Evolutionary conservation across 768 basidiomycete genomes (phyloP).

Genomic region (Rhodotorula diobovata): DNA sequence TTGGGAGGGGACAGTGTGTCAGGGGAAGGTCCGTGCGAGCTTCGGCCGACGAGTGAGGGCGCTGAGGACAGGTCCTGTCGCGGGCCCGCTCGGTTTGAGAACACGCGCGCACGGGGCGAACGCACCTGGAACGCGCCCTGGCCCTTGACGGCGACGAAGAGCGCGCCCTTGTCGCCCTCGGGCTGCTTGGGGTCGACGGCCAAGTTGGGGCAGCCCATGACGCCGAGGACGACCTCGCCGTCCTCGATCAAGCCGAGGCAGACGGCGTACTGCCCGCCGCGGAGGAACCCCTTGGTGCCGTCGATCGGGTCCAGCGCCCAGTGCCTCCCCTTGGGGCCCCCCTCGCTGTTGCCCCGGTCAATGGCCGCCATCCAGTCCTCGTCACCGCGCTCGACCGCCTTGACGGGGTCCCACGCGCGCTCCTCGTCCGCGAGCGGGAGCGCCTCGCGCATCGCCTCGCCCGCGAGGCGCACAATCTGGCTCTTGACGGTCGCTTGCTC

Average conservation of each 20-base stretch:
- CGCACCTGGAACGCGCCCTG: slow-evolving; percentile 72
- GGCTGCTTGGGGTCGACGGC: slow-evolving; percentile 57
- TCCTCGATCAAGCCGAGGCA: slow-evolving; percentile 80
- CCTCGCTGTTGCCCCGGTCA: slow-evolving; percentile 71
- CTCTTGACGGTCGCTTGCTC: slow-evolving; percentile 56
- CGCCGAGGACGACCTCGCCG: slow-evolving; percentile 70
- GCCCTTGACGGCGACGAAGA: slow-evolving; percentile 82
- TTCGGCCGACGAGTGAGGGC: not conserved
- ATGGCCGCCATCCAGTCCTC: slow-evolving; percentile 63
- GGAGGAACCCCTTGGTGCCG: slow-evolving; percentile 87
- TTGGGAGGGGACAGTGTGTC: no score
- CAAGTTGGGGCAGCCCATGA: slow-evolving; percentile 90
- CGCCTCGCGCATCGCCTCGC: slow-evolving; percentile 63
- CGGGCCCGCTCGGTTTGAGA: no score
- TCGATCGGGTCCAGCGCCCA: slow-evolving; percentile 89
- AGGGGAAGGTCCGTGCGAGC: no score
- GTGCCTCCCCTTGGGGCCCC: slow-evolving; percentile 73
- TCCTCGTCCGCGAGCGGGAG: slow-evolving; percentile 56
- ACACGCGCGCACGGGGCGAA: not conserved
- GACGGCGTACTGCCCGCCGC: slow-evolving; percentile 88
- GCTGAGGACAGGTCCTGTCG: not conserved
- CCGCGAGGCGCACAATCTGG: slow-evolving; percentile 74
- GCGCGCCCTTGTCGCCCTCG: slow-evolving; percentile 64
- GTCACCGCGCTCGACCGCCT: slow-evolving; percentile 12
- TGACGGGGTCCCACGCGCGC: slow-evolving; percentile 61